Base-by-base conservation (phyloP, 306 rosid species). In the Cucurbita argyrosperma region DNA sequence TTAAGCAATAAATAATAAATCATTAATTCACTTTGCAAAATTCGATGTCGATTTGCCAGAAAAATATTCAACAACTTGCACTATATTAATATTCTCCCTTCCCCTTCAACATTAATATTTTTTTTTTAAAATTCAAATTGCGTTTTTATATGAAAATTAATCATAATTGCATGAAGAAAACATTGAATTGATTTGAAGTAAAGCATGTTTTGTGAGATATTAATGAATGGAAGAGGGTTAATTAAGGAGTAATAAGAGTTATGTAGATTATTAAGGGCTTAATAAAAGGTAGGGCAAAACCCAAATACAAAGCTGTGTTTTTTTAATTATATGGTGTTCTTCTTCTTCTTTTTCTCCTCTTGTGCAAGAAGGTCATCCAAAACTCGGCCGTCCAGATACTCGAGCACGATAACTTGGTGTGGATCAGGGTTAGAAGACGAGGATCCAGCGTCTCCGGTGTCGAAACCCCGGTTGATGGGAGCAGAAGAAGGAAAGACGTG, bases 341-440 rank as follows among this genome's bases (percentile, higher is more conserved):
- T 23, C 74, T 50, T 71, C 46, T 15, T 51, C 13, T 30, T 38
- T 16, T 53, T 18, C 10, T 72, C 76, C 45, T 75, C 55, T n/a
- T 61, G 35, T 4, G 19, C 78, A 0, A 75, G 78, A 61, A 75
- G 78, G 13, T 62, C 78, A 0, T 75, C 78, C 72, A 75, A 62
- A 52, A 75, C 59, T 46, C 21, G 62, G 4, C 14, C 39, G 16
- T 75, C 78, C 13, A 60, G 9, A 35, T 18, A 75, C 72, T 75
- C 78, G 5, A 75, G 0, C 47, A 61, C 78, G 15, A 75, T 35
- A 45, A 75, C 78, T 75, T 47, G 61, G 5, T 14, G 26, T 11
- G n/a, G 23, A 47, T 21, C 62, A 7, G 1, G 0, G 5, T 18
- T 15, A 10, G 35, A 26, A 30, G 78, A 30, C 15, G 63, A 53